phyloP scores from a whole-genome alignment of 169 alveolate genomes.

The Cystoisospora suis region DNA sequence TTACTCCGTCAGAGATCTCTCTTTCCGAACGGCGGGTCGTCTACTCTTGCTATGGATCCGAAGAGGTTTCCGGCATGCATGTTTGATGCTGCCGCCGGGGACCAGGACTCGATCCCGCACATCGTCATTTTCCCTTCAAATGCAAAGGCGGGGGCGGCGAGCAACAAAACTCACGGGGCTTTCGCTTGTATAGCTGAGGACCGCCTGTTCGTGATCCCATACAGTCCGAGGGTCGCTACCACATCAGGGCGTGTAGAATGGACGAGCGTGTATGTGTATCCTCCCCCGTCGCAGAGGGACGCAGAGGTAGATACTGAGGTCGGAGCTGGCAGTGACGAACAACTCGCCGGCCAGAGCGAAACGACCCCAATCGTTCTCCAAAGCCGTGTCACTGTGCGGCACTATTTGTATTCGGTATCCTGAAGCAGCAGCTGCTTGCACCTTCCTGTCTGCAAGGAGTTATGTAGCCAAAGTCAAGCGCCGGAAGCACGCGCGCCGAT shows the following conservation, averaged over 20 bases:
- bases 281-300: neutral
- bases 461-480: no score
- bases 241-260: conserved; percentile 1
- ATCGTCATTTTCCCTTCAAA: conserved; percentile 49
- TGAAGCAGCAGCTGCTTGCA: no score
- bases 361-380: neutral
- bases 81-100: conserved; percentile 33
- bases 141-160: conserved; percentile 37
- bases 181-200: conserved; percentile 47
- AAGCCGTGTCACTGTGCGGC: conserved; percentile 30
- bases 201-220: conserved; percentile 48
- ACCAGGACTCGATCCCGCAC: conserved; percentile 32
- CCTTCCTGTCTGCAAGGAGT: no score
- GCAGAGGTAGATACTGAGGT: neutral
- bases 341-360: neutral
- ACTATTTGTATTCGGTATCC: neutral
- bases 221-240: neutral
- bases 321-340: neutral
- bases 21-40: conserved; percentile 57
- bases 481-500: no score
- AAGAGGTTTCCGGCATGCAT: conserved; percentile 40
- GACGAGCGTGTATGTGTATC: conserved; percentile 25
- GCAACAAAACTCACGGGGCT: neutral
- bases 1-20: conserved; percentile 53
- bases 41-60: conserved; percentile 49